phyloP scores from a whole-genome alignment of 805 yeast species.

The Peterozyma toletana region DNA sequence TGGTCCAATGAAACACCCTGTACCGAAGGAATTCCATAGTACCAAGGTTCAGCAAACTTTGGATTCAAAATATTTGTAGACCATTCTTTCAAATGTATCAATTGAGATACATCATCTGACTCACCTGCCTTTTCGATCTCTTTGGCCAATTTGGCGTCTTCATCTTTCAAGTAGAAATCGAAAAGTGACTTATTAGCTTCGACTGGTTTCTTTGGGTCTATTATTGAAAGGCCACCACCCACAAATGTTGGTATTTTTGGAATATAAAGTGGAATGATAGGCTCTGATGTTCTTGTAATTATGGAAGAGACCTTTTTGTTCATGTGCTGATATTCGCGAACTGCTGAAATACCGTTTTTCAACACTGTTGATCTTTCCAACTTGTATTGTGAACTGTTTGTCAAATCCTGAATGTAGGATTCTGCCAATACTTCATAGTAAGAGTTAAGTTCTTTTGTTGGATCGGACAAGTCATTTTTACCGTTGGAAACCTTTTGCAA shows the following conservation, averaged over 20 bases:
- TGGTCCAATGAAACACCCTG: constrained; percentile 25
- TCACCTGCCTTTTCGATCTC: background rate
- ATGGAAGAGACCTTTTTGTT: background rate
- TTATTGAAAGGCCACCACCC: background rate
- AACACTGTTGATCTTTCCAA: background rate
- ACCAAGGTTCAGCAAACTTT: background rate
- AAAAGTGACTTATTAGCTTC: background rate
- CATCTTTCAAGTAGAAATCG: constrained; percentile 2
- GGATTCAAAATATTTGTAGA: background rate
- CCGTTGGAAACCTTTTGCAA: constrained; percentile 5
- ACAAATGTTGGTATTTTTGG: background rate
- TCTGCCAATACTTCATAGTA: constrained; percentile 1
- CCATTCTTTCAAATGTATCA: background rate
- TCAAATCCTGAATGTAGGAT: background rate
- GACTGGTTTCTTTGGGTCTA: background rate
- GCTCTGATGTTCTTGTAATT: background rate
- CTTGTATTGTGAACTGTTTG: background rate
- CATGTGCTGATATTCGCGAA: background rate
- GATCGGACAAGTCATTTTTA: constrained; percentile 4
- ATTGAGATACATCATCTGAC: background rate
- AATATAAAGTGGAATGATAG: background rate
- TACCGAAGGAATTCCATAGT: constrained; percentile 4
- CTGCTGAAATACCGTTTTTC: constrained; percentile 2
- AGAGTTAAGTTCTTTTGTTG: background rate
- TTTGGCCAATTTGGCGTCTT: background rate